Base-by-base conservation (phyloP, 1,139 yeast species). In the Yarrowia galli region DNA sequence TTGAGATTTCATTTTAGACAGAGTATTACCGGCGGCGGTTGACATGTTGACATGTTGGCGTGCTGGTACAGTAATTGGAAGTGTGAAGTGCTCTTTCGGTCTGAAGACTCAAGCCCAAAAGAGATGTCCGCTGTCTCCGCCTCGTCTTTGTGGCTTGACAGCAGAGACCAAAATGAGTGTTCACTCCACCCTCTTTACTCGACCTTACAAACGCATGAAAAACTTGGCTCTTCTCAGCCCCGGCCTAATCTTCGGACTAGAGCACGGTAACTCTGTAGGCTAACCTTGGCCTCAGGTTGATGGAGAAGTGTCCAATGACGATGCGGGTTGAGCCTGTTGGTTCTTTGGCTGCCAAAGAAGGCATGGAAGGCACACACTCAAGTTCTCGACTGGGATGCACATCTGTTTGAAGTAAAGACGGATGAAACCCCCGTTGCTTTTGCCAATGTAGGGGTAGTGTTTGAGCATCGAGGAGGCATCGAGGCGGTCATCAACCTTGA, bases 391-490 rank as follows among this genome's bases (percentile, higher is more conserved):
- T 40, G 43, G 22, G 36, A 48, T 49, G 56, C 56, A 32, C 32
- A 6, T 3, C 12, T 28, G 54, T 32, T 6, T 28, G 54, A 48
- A 18, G 40, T 13, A 1, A 2, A 23, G 32, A 28, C 9, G 22
- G 53, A 48, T 48, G 54, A 18, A 49, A 49, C 56, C 40, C 16
- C 32, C 9, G 5, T 49, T 49, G 56, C 56, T 49, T 48, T 32
- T 32, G 36, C 22, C 56, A 13, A 32, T 10, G 56, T 49, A 32
- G 56, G 56, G 56, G 56, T 49, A 18, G 28, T 25, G 28, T 28
- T 28, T 28, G 32, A 28, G 32, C 32, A 7, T 28, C 32, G 32
- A n/a, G n/a, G n/a, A n/a, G n/a, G n/a, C n/a, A n/a, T n/a, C n/a
- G 28, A 28, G 32, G 32, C 32, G 32, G 3, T 6, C 32, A 28